Conservation (phyloP, 1,284 basidiomycete species). For the Mycena sp. region DNA sequence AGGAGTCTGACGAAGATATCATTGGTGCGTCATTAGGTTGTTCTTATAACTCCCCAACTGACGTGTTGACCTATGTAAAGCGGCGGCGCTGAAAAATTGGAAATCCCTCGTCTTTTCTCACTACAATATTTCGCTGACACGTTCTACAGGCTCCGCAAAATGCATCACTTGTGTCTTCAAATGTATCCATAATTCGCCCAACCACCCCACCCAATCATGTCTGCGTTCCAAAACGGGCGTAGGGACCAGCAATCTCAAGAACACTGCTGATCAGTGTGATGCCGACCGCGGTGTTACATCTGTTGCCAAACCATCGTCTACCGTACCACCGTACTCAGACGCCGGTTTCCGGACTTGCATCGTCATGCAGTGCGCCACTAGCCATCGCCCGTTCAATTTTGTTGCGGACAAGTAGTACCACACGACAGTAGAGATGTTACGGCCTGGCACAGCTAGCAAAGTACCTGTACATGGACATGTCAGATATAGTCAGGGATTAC, state of each 20-base stretch:
- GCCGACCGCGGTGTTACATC: too few species aligned
- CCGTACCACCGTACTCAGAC: too few species aligned
- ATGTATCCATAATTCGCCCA: too few species aligned
- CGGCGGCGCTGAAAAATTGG: neutral
- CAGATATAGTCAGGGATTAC: slow-evolving; percentile 33
- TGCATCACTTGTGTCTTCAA: neutral
- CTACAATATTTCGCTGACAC: neutral
- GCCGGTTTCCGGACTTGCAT: slow-evolving; percentile 4
- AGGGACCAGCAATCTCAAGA: too few species aligned
- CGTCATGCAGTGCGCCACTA: slow-evolving; percentile 14
- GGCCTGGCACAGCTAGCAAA: slow-evolving; percentile 33
- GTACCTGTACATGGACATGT: slow-evolving; percentile 32
- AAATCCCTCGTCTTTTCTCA: neutral
- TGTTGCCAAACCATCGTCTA: neutral
- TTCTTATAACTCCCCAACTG: neutral
- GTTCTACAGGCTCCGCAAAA: neutral
- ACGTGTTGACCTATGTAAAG: neutral
- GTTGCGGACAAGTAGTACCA: slow-evolving; percentile 37
- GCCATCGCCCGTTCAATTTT: slow-evolving; percentile 31
- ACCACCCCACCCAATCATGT: too few species aligned
- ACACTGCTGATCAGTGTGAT: too few species aligned
- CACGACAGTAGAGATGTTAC: slow-evolving; percentile 38
- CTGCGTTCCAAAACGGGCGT: too few species aligned
- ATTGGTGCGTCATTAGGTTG: too few species aligned
- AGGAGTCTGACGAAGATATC: neutral